Evolutionary conservation across 106 monocot species (phyloP).

Genomic region (Triglochin maritima): DNA sequence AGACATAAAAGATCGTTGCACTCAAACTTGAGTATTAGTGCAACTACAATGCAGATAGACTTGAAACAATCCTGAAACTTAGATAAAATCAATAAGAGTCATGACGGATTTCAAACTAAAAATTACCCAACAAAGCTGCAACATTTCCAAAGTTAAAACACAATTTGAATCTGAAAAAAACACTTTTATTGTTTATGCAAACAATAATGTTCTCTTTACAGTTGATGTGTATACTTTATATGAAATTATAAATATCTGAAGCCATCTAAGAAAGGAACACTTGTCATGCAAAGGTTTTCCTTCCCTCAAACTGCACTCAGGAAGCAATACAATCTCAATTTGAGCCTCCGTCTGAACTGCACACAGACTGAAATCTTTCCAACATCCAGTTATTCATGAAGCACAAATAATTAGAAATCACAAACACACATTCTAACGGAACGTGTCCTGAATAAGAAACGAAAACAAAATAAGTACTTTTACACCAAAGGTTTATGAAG

Average conservation of each 20-base stretch:
- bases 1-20: constrained; percentile 44
- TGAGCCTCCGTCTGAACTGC: constrained; percentile 9
- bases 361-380: not conserved
- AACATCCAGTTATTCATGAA: constrained; percentile 6
- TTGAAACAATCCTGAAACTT: not conserved
- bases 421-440: not conserved
- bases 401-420: not conserved
- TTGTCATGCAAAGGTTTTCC: not conserved
- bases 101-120: too few relatives aligned
- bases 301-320: constrained; percentile 4
- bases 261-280: constrained; percentile 2
- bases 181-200: too few relatives aligned
- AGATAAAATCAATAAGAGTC: not conserved
- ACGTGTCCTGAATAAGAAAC: not conserved
- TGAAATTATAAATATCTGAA: constrained; percentile 1
- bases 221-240: not conserved
- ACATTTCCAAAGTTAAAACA: too few relatives aligned
- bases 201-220: too few relatives aligned
- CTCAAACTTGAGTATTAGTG: constrained; percentile 7
- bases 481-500: not conserved
- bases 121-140: too few relatives aligned
- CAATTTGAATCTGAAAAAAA: too few relatives aligned
- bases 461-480: not conserved
- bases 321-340: not conserved
- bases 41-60: not conserved